These are phyloP conservation scores for Dimocarpus longan DNA, from an alignment of 345 rosid genomes.

Conservation along the genomic window DNA sequence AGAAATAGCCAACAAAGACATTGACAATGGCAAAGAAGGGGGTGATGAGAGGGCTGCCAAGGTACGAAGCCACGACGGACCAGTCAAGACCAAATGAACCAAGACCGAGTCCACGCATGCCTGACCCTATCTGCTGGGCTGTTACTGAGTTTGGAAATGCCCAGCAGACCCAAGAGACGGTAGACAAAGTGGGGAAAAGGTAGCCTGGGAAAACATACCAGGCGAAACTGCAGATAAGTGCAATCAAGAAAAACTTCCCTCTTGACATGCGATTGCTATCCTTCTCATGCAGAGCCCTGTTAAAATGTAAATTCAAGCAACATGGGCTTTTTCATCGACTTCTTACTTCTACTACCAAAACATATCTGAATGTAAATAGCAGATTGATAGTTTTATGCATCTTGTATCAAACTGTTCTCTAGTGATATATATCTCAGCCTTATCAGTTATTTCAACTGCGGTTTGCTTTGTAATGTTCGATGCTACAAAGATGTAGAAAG, in stretches of 20 bases:
- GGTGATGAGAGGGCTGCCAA: conserved; percentile 63
- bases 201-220: conserved; percentile 68
- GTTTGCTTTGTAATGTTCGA: too few relatives aligned
- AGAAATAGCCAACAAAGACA: conserved; percentile 43
- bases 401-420: too few relatives aligned
- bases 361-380: too few relatives aligned
- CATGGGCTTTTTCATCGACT: not conserved
- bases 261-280: conserved; percentile 47
- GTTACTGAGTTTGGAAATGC: conserved; percentile 53
- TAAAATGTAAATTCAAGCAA: not conserved
- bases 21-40: conserved; percentile 58
- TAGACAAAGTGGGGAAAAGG: conserved; percentile 48
- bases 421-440: too few relatives aligned
- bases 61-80: conserved; percentile 56
- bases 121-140: conserved; percentile 61
- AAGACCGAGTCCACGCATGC: conserved; percentile 56
- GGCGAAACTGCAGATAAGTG: conserved; percentile 58
- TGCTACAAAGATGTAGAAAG: too few relatives aligned
- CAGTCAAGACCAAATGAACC: conserved; percentile 59
- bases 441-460: too few relatives aligned
- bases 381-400: too few relatives aligned
- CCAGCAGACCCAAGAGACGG: conserved; percentile 66
- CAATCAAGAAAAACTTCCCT: conserved; percentile 67
- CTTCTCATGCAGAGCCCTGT: conserved; percentile 63
- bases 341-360: not conserved